phyloP scores from a whole-genome alignment of 2,329 filamentous ascomycete genomes.

The Juglanconis sp. region DNA sequence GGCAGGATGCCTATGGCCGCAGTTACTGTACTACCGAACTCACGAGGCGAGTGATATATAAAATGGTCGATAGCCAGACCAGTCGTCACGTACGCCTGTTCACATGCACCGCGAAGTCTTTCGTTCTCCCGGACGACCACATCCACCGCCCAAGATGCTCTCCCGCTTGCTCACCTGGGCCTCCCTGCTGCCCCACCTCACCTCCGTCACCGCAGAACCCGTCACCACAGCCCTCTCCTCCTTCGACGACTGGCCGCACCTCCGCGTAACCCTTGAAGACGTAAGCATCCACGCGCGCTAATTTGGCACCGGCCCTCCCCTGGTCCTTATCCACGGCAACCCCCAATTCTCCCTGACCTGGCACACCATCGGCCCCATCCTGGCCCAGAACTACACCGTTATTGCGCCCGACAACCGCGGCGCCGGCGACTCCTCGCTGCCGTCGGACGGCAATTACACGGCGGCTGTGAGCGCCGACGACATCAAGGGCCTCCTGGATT shows the following conservation, averaged over 20 bases:
- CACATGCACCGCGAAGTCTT: not conserved
- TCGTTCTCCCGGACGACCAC: not conserved
- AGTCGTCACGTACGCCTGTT: not conserved
- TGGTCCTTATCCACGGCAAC: constrained; percentile 40
- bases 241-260: constrained; percentile 35
- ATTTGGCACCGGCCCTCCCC: constrained; percentile 35
- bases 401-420: constrained; percentile 41
- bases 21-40: not conserved
- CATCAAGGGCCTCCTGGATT: constrained; percentile 37
- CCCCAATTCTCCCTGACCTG: constrained; percentile 39
- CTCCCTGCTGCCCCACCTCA: not conserved
- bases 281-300: constrained; percentile 42
- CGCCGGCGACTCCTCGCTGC: constrained; percentile 38
- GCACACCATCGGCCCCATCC: constrained; percentile 36
- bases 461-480: constrained; percentile 36
- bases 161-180: not conserved
- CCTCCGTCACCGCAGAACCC: not conserved
- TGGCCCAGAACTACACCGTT: constrained; percentile 40
- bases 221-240: not conserved
- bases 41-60: not conserved
- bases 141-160: not conserved
- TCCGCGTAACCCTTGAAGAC: constrained; percentile 33
- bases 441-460: constrained; percentile 37
- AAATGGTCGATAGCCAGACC: not conserved
- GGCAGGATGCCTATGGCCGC: not conserved